phyloP scores from a whole-genome alignment of 441 rosid species.

The Corymbia citriodora region DNA sequence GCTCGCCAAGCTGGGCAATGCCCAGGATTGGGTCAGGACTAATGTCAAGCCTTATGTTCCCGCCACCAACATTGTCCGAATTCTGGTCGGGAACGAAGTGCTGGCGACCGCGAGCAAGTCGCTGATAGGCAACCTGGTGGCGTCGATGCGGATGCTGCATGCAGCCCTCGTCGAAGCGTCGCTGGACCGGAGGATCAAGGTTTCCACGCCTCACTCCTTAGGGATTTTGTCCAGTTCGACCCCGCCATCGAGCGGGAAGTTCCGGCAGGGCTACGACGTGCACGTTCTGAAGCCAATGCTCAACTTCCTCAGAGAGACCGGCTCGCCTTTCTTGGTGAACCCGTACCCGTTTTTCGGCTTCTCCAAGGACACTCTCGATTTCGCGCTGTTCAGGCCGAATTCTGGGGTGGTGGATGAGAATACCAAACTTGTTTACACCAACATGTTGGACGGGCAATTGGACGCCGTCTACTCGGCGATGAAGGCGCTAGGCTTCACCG shows the following conservation, averaged over 20 bases:
- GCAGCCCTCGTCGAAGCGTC: constrained; percentile 50
- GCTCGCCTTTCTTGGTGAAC: constrained; percentile 74
- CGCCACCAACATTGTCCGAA: constrained; percentile 56
- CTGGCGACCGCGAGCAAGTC: constrained; percentile 41
- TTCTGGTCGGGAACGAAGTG: constrained; percentile 82
- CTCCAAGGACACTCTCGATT: constrained; percentile 56
- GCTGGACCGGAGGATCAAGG: constrained; percentile 47
- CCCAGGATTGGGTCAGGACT: constrained; percentile 56
- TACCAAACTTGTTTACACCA: constrained; percentile 50
- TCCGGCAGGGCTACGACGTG: constrained; percentile 48
- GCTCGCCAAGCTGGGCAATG: constrained; percentile 38
- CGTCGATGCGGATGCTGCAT: constrained; percentile 70
- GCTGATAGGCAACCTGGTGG: constrained; percentile 38
- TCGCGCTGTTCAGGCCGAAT: constrained; percentile 64
- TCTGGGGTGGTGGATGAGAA: constrained; percentile 42
- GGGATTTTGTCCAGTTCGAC: constrained; percentile 55
- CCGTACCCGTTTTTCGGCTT: constrained; percentile 83
- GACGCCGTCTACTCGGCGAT: constrained; percentile 78
- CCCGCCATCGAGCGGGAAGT: constrained; percentile 72
- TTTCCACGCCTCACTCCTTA: constrained; percentile 72
- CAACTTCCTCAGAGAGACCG: constrained; percentile 49
- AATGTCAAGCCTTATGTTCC: constrained; percentile 56
- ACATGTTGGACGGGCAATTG: constrained; percentile 80
- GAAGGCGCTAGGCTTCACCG: constrained; percentile 51
- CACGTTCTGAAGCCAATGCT: constrained; percentile 69